Evolutionary conservation across 2,329 filamentous ascomycete species (phyloP).

Genomic region (Eutypella sp.): DNA sequence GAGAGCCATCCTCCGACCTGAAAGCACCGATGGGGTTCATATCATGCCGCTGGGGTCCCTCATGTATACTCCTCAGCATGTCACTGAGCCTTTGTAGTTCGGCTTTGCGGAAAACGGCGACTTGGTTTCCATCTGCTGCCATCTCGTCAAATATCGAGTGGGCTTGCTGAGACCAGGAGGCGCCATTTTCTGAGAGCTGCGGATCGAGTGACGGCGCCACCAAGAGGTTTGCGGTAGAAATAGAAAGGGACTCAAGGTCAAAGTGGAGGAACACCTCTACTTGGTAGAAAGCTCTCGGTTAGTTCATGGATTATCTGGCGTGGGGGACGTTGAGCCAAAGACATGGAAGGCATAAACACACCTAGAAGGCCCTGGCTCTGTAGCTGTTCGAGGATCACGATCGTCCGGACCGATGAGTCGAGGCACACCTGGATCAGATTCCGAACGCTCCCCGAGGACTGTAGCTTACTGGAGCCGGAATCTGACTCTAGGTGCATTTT

Average conservation of each 20-base stretch:
- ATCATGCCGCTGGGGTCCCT: not conserved
- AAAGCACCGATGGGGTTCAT: constrained; percentile 16
- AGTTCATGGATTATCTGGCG: not conserved
- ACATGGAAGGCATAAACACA: not conserved
- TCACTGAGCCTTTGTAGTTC: constrained; percentile 42
- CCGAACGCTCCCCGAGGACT: constrained; percentile 20
- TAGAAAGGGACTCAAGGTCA: constrained; percentile 4
- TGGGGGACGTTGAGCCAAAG: not conserved
- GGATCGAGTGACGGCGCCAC: constrained; percentile 1
- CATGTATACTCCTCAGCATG: constrained; percentile 22
- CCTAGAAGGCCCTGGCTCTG: constrained; percentile 3
- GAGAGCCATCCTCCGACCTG: not conserved
- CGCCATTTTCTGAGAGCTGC: not conserved
- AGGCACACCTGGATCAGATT: constrained; percentile 30
- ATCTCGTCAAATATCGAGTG: not conserved
- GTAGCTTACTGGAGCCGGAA: constrained; percentile 1
- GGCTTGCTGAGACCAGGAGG: not conserved
- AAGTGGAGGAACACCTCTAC: constrained; percentile 4
- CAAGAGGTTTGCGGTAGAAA: constrained; percentile 1
- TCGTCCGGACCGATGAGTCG: constrained; percentile 28
- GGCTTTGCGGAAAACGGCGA: constrained; percentile 37
- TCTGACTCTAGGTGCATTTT: constrained; percentile 26
- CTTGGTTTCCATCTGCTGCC: constrained; percentile 8
- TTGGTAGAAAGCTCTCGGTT: not conserved
- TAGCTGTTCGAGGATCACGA: constrained; percentile 32